These are phyloP conservation scores for Vigna unguiculata DNA, from an alignment of 306 rosid species.

Conservation along the genomic window DNA sequence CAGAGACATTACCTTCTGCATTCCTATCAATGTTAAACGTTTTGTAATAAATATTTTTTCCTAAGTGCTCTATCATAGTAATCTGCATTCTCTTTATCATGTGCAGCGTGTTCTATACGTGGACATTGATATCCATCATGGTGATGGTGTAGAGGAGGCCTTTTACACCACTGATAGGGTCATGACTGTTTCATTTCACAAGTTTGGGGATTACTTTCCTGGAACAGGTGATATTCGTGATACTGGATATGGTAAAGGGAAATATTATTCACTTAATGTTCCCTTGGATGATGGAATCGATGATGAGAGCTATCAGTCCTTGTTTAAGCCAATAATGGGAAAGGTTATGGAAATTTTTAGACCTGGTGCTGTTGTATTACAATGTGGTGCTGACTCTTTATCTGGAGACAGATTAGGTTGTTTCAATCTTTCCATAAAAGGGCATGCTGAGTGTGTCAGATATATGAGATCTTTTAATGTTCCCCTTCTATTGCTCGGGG, in stretches of 20 bases:
- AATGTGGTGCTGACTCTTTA: slow-evolving; percentile 63
- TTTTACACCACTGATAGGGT: slow-evolving; percentile 60
- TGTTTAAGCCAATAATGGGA: slow-evolving; percentile 61
- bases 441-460: slow-evolving; percentile 56
- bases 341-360: slow-evolving; percentile 61
- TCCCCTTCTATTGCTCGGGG: slow-evolving; percentile 59
- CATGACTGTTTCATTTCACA: slow-evolving; percentile 64
- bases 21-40: neutral
- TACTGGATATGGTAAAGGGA: slow-evolving; percentile 55
- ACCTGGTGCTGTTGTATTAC: slow-evolving; percentile 62
- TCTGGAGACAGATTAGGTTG: slow-evolving; percentile 64
- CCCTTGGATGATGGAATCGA: slow-evolving; percentile 62
- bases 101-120: slow-evolving; percentile 57
- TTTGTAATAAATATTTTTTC: slow-evolving; percentile 24
- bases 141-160: slow-evolving; percentile 32
- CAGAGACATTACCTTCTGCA: slow-evolving; percentile 13
- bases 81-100: slow-evolving; percentile 33
- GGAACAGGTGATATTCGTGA: slow-evolving; percentile 63
- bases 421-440: slow-evolving; percentile 59
- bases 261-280: slow-evolving; percentile 58
- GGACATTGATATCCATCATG: slow-evolving; percentile 31
- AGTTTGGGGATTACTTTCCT: slow-evolving; percentile 63
- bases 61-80: slow-evolving; percentile 30
- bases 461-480: slow-evolving; percentile 61
- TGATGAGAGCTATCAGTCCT: slow-evolving; percentile 56